Evolutionary conservation across 1,284 basidiomycete species (phyloP).

Genomic region (Sutorius eximius): DNA sequence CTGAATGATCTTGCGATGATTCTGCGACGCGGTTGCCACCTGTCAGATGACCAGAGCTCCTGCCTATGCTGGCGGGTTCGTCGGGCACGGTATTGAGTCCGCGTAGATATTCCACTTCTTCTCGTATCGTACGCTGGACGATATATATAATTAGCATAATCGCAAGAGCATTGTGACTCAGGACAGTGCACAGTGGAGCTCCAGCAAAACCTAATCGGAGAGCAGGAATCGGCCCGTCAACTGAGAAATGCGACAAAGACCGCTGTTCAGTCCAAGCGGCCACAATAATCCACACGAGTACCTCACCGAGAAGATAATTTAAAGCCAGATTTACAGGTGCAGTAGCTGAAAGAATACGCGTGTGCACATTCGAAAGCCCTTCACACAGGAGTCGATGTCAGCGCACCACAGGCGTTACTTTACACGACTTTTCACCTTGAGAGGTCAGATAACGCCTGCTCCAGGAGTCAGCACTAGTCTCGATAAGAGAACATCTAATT

Average conservation of each 20-base stretch:
- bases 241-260: constrained; percentile 5
- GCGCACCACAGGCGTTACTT: background rate
- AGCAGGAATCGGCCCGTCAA: constrained; percentile 29
- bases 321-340: constrained; percentile 28
- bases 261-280: background rate
- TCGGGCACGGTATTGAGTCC: constrained; percentile 13
- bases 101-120: constrained; percentile 21
- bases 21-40: background rate
- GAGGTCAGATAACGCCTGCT: constrained; percentile 25
- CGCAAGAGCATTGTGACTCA: constrained; percentile 30
- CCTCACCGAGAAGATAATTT: constrained; percentile 31
- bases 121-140: constrained; percentile 17
- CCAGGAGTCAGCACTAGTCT: constrained; percentile 3
- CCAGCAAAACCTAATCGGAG: constrained; percentile 30
- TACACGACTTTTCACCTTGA: constrained; percentile 18
- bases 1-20: background rate
- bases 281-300: background rate
- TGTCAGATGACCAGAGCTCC: background rate
- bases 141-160: constrained; percentile 26
- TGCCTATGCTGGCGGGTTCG: constrained; percentile 4
- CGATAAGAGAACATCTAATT: background rate
- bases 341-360: constrained; percentile 23
- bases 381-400: background rate
- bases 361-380: constrained; percentile 27
- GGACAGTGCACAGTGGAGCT: constrained; percentile 28